phyloP scores from a whole-genome alignment of 306 rosid genomes.

The Quercus robur region DNA sequence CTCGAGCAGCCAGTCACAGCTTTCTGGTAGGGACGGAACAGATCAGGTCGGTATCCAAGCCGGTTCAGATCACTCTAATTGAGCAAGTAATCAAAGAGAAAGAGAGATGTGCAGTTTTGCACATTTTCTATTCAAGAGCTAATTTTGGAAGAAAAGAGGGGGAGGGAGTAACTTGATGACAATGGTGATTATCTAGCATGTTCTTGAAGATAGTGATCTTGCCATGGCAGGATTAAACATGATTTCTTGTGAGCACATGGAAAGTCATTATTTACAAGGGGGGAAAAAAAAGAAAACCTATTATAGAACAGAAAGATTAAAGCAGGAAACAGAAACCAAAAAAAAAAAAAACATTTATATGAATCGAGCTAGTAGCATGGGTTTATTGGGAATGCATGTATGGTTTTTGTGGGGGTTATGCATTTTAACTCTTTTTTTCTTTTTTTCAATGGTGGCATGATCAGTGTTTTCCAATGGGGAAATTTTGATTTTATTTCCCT shows the following conservation, averaged over 20 bases:
- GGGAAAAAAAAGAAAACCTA: conserved; percentile 16
- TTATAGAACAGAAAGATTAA: conserved; percentile 22
- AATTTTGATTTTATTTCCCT: conserved; percentile 46
- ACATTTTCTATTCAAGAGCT: conserved; percentile 17
- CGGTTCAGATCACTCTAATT: conserved; percentile 36
- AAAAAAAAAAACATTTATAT: conserved; percentile 22
- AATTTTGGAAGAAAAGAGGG: conserved; percentile 15
- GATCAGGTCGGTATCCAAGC: conserved; percentile 36
- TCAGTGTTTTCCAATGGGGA: conserved; percentile 30
- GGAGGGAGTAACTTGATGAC: conserved; percentile 24
- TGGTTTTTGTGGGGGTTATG: conserved; percentile 30
- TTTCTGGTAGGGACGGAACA: conserved; percentile 27
- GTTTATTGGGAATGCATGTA: conserved; percentile 30
- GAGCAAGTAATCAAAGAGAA: conserved; percentile 47
- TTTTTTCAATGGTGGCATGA: conserved; percentile 31
- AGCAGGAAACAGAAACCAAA: conserved; percentile 12
- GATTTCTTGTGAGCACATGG: conserved; percentile 39
- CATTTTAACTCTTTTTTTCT: conserved; percentile 2
- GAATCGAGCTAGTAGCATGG: conserved; percentile 36
- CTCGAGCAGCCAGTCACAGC: conserved; percentile 31
- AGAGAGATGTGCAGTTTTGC: conserved; percentile 30
- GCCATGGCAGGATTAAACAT: conserved; percentile 29
- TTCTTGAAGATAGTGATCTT: conserved; percentile 23
- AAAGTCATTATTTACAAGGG: conserved; percentile 21
- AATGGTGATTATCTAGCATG: conserved; percentile 30